phyloP scores from a whole-genome alignment of 495 filamentous ascomycete genomes.

The Penicillium roqueforti region DNA sequence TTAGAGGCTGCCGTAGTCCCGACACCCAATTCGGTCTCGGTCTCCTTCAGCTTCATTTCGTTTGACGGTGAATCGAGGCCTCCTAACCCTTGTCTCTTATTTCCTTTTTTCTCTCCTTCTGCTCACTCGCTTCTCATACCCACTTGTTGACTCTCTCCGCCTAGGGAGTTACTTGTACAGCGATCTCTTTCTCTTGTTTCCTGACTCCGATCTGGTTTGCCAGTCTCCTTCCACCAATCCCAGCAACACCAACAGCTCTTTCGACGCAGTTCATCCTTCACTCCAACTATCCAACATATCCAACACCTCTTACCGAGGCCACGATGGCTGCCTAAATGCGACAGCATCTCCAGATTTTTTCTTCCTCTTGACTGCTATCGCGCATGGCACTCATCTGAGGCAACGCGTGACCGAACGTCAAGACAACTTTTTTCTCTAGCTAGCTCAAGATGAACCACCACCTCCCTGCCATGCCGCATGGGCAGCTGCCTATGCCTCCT shows the following conservation, averaged over 20 bases:
- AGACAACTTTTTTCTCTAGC: constrained; percentile 35
- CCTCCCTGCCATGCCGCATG: constrained; percentile 50
- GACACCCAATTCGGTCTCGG: constrained; percentile 7
- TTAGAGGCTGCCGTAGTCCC: too few species aligned
- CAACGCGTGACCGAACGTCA: constrained; percentile 42
- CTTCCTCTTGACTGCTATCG: constrained; percentile 22
- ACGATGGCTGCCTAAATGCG: constrained; percentile 40
- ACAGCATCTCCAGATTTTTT: constrained; percentile 18
- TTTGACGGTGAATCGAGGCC: constrained; percentile 5
- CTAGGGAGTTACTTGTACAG: constrained; percentile 1
- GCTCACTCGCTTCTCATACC: background rate
- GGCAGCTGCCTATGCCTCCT: constrained; percentile 51
- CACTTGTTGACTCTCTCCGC: background rate
- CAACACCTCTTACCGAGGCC: constrained; percentile 8
- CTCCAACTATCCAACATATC: constrained; percentile 3
- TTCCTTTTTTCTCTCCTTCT: background rate
- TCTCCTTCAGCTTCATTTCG: constrained; percentile 9
- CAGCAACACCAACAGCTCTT: constrained; percentile 7
- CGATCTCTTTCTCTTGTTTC: background rate
- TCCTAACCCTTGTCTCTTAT: background rate
- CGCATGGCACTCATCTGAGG: constrained; percentile 46
- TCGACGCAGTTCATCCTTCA: background rate
- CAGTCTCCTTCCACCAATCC: constrained; percentile 4
- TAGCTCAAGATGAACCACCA: constrained; percentile 54
- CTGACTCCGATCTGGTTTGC: background rate